Percentiles rank a stretch among this genome's conserved stretches.
These are phyloP conservation scores for Calendula officinalis DNA, from an alignment of 129 eudicot species.

Conservation along the genomic window DNA sequence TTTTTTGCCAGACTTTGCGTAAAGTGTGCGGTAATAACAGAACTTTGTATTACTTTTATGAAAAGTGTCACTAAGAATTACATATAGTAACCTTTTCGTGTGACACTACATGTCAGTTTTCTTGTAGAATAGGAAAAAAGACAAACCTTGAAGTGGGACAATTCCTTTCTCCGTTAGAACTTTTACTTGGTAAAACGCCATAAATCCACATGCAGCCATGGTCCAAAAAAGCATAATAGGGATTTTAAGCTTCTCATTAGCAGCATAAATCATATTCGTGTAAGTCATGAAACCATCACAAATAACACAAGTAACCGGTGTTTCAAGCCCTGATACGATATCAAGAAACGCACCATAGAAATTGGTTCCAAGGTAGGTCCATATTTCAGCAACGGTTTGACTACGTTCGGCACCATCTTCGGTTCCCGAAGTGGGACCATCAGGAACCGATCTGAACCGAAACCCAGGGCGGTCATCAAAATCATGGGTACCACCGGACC, in stretches of 20 bases:
- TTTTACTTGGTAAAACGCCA: slow-evolving; percentile 9
- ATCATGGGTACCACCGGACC: slow-evolving; percentile 41
- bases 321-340: slow-evolving; percentile 15
- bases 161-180: slow-evolving; percentile 18
- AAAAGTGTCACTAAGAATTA: too few species aligned
- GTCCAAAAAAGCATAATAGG: slow-evolving; percentile 23
- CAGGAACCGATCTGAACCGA: slow-evolving; percentile 54
- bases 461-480: slow-evolving; percentile 41
- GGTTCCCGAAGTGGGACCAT: slow-evolving; percentile 41
- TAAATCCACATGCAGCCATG: slow-evolving; percentile 14
- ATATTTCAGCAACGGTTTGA: slow-evolving; percentile 11
- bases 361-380: background rate
- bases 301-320: slow-evolving; percentile 23
- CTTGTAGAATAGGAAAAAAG: background rate
- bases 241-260: slow-evolving; percentile 12
- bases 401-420: slow-evolving; percentile 34
- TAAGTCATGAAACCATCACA: slow-evolving; percentile 30
- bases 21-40: too few species aligned
- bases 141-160: slow-evolving; percentile 24
- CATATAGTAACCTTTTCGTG: too few species aligned
- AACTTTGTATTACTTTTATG: too few species aligned
- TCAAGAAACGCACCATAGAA: slow-evolving; percentile 26
- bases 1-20: too few species aligned
- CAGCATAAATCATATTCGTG: background rate
- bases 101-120: background rate